Percentiles rank a stretch among this genome's conserved stretches.
These are phyloP conservation scores for Trichoderma cornu-damae DNA, from an alignment of 2,329 filamentous ascomycete genomes.

Conservation along the genomic window DNA sequence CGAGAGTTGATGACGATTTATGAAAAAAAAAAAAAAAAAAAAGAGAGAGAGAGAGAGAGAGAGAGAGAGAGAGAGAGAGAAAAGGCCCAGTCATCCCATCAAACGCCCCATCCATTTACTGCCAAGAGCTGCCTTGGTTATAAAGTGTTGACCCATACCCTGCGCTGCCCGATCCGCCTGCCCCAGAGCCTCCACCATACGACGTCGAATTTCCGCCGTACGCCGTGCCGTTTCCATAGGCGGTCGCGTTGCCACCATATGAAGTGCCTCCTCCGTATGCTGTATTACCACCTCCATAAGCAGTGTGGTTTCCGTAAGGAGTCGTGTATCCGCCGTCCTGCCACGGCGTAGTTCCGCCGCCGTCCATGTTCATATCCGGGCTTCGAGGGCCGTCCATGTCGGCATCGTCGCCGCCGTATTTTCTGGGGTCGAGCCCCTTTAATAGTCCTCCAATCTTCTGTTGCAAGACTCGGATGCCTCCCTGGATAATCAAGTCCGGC, in stretches of 20 bases:
- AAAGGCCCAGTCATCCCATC: slow-evolving; percentile 17
- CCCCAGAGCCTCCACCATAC: slow-evolving; percentile 12
- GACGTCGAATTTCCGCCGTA: slow-evolving; percentile 14
- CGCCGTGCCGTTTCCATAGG: slow-evolving; percentile 41
- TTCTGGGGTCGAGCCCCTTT: slow-evolving; percentile 45
- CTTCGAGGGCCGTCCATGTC: slow-evolving; percentile 61
- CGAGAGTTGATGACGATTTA: neutral
- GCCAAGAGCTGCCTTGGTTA: slow-evolving; percentile 45
- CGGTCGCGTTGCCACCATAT: slow-evolving; percentile 56
- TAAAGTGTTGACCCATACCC: slow-evolving; percentile 36
- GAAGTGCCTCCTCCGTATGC: slow-evolving; percentile 56
- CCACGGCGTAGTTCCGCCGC: slow-evolving; percentile 50
- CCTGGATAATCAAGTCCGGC: slow-evolving; percentile 81
- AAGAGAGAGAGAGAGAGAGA: slow-evolving; percentile 1
- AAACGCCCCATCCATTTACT: slow-evolving; percentile 27
- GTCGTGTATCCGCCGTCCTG: slow-evolving; percentile 64
- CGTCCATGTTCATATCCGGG: slow-evolving; percentile 58
- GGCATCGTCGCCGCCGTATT: slow-evolving; percentile 51
- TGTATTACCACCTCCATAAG: slow-evolving; percentile 60
- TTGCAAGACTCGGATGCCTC: slow-evolving; percentile 83
- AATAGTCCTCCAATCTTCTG: slow-evolving; percentile 83
- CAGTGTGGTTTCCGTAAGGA: slow-evolving; percentile 63
- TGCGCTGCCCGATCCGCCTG: slow-evolving; percentile 1
- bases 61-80: neutral
- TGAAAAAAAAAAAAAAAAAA: too few species aligned